These are phyloP conservation scores for Trematosphaeria pertusa DNA, from an alignment of 2,329 filamentous ascomycete species.

Conservation along the genomic window DNA sequence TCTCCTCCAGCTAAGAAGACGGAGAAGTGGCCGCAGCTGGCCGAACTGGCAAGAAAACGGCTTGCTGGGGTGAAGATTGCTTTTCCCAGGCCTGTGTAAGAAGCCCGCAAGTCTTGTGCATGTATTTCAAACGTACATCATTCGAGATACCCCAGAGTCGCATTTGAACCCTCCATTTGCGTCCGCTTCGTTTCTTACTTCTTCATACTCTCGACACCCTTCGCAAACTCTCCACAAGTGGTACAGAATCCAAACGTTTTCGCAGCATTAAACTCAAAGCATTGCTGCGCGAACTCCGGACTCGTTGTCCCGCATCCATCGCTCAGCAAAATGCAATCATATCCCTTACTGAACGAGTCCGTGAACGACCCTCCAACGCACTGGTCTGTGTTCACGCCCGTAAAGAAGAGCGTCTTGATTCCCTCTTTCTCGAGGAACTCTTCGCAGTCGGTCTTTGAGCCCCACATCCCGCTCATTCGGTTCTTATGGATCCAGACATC, in stretches of 20 bases:
- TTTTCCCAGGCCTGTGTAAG: neutral
- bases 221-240: neutral
- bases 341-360: conserved; percentile 39
- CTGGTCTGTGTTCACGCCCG: conserved; percentile 45
- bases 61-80: conserved; percentile 13
- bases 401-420: conserved; percentile 44
- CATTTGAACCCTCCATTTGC: neutral
- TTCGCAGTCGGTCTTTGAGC: conserved; percentile 15
- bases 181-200: conserved; percentile 13
- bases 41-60: conserved; percentile 28
- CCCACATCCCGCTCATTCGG: conserved; percentile 36
- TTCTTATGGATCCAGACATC: conserved; percentile 50
- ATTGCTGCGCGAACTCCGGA: conserved; percentile 46
- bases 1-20: conserved; percentile 17
- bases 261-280: conserved; percentile 22
- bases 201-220: neutral
- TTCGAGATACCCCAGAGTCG: neutral
- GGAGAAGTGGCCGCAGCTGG: conserved; percentile 37
- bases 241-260: neutral
- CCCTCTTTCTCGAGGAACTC: conserved; percentile 15
- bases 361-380: conserved; percentile 40
- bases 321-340: conserved; percentile 39
- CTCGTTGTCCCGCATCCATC: conserved; percentile 38
- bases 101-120: conserved; percentile 1
- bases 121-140: conserved; percentile 1